Percentiles rank a stretch among this genome's conserved stretches.
Evolutionary conservation across 768 basidiomycete species (phyloP).

Genomic region (Agrocybe chaxingu): DNA sequence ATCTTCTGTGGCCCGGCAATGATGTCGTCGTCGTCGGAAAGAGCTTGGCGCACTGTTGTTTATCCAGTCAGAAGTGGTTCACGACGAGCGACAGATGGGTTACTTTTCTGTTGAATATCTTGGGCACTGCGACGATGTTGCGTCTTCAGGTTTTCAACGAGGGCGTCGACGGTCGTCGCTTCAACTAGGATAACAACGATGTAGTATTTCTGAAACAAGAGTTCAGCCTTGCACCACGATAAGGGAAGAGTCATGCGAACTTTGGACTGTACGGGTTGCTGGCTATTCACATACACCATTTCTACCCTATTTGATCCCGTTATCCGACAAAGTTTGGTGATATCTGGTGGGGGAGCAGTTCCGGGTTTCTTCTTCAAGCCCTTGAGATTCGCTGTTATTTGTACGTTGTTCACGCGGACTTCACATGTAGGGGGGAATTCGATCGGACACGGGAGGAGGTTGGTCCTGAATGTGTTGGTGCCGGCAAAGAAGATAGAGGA

Average conservation of each 20-base stretch:
- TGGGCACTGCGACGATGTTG: conserved; percentile 61
- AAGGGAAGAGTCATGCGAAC: conserved; percentile 32
- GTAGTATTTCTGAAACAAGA: conserved; percentile 71
- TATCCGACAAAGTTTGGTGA: conserved; percentile 39
- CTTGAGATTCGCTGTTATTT: conserved; percentile 74
- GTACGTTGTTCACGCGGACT: conserved; percentile 76
- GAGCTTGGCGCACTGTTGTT: conserved; percentile 50
- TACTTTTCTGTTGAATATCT: conserved; percentile 69
- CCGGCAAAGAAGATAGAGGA: conserved; percentile 70
- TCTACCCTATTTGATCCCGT: conserved; percentile 65
- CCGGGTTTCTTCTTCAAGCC: conserved; percentile 95
- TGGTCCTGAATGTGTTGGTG: conserved; percentile 50
- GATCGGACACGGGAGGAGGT: conserved; percentile 60
- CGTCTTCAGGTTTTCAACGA: conserved; percentile 68
- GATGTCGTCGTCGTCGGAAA: conserved; percentile 86
- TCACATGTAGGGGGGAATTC: conserved; percentile 93
- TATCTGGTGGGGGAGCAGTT: conserved; percentile 86
- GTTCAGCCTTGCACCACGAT: conserved; percentile 1
- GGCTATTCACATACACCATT: conserved; percentile 89
- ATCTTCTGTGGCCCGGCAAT: conserved; percentile 86
- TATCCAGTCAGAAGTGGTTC: neutral
- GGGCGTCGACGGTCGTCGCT: conserved; percentile 60
- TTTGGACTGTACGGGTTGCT: conserved; percentile 71
- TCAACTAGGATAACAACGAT: conserved; percentile 84
- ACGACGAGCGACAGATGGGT: conserved; percentile 18